phyloP scores from a whole-genome alignment of 768 basidiomycete species.

The Trametes cinnabarina region DNA sequence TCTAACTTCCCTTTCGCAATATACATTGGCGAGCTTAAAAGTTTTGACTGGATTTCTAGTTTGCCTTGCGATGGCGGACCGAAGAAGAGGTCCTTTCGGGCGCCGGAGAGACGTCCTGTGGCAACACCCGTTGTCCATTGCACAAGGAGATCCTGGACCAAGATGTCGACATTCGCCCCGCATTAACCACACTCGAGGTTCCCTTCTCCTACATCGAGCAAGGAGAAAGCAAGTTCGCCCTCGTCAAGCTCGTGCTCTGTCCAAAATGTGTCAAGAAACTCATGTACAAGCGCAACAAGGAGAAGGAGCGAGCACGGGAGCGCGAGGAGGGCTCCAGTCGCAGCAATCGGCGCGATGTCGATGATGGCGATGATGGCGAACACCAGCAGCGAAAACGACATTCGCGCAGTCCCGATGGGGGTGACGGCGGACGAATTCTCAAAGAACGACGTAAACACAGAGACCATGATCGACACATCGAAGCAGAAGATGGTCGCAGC shows the following conservation, averaged over 20 bases:
- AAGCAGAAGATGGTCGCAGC: background rate
- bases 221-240: slow-evolving; percentile 68
- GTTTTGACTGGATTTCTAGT: no score
- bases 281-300: slow-evolving; percentile 77
- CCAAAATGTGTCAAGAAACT: slow-evolving; percentile 76
- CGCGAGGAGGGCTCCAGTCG: background rate
- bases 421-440: background rate
- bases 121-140: slow-evolving; percentile 80
- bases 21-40: no score
- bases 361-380: background rate
- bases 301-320: slow-evolving; percentile 40
- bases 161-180: slow-evolving; percentile 17
- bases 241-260: slow-evolving; percentile 92
- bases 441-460: background rate
- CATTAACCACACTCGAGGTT: slow-evolving; percentile 77
- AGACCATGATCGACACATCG: background rate
- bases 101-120: slow-evolving; percentile 85
- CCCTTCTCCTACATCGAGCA: slow-evolving; percentile 88
- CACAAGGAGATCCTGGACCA: slow-evolving; percentile 31
- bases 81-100: slow-evolving; percentile 86
- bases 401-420: background rate
- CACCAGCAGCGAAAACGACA: background rate
- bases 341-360: background rate
- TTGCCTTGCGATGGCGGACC: slow-evolving; percentile 92
- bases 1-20: no score